Evolutionary conservation across 306 rosid genomes (phyloP).

Genomic region (Boehmeria nivea): DNA sequence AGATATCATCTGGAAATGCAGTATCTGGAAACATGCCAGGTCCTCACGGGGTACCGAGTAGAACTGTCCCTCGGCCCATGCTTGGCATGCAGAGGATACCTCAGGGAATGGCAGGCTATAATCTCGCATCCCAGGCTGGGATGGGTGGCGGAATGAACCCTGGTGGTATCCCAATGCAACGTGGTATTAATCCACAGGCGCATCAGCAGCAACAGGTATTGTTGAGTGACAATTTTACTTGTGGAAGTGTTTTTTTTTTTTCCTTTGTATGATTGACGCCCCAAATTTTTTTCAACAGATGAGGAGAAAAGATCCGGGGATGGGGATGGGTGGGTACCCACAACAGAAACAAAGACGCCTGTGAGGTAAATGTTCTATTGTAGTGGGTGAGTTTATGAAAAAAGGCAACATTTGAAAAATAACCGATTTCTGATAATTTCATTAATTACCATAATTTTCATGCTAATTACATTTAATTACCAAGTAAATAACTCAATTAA

Average conservation of each 20-base stretch:
- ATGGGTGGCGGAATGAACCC: conserved; percentile 85
- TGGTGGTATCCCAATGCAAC: conserved; percentile 77
- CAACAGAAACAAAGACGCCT: conserved; percentile 76
- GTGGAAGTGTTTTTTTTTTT: not conserved
- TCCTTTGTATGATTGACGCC: conserved; percentile 9
- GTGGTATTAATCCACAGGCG: conserved; percentile 69
- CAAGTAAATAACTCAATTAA: too few relatives aligned
- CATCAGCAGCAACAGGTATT: conserved; percentile 88
- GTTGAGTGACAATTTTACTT: conserved; percentile 3
- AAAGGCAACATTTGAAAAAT: not conserved
- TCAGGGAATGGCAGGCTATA: conserved; percentile 68
- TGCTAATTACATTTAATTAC: too few relatives aligned
- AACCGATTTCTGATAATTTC: too few relatives aligned
- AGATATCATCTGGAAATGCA: conserved; percentile 75
- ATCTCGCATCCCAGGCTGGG: conserved; percentile 76
- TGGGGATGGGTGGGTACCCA: conserved; percentile 77
- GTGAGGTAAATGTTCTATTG: conserved; percentile 29
- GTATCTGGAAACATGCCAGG: conserved; percentile 59
- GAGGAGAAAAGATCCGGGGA: conserved; percentile 68
- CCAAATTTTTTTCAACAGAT: conserved; percentile 41
- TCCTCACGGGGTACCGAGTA: conserved; percentile 50
- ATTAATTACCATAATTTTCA: too few relatives aligned
- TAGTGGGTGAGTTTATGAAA: not conserved
- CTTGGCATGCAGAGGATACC: conserved; percentile 74
- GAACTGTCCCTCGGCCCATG: conserved; percentile 68